Conservation (phyloP, 2,329 filamentous ascomycete species). For the Cytospora chrysosperma region DNA sequence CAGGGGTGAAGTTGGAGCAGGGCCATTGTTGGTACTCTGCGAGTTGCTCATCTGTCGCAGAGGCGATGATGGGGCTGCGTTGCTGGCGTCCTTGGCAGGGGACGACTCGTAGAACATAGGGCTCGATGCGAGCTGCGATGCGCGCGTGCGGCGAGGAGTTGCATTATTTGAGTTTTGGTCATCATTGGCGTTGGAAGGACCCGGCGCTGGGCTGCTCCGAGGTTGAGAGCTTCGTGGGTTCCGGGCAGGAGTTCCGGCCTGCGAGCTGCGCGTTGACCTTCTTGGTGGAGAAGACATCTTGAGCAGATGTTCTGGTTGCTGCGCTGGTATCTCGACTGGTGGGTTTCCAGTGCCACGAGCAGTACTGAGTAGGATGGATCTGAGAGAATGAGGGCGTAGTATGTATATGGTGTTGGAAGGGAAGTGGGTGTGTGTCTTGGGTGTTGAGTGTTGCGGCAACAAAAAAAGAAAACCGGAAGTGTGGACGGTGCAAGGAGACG, state of each 20-base stretch:
- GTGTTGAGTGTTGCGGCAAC: neutral
- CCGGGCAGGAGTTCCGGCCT: slow-evolving; percentile 48
- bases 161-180: slow-evolving; percentile 3
- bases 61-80: slow-evolving; percentile 49
- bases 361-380: neutral
- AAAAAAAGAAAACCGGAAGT: neutral
- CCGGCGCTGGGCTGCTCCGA: slow-evolving; percentile 35
- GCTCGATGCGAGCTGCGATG: slow-evolving; percentile 66
- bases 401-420: neutral
- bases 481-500: slow-evolving; percentile 8
- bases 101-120: slow-evolving; percentile 73
- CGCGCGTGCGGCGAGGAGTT: slow-evolving; percentile 39
- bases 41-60: slow-evolving; percentile 57
- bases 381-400: neutral
- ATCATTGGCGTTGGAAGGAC: slow-evolving; percentile 1
- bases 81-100: slow-evolving; percentile 34
- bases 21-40: slow-evolving; percentile 47
- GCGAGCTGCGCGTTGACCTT: slow-evolving; percentile 53
- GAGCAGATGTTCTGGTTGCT: slow-evolving; percentile 20
- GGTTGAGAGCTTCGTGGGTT: slow-evolving; percentile 33
- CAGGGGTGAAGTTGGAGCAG: slow-evolving; percentile 58
- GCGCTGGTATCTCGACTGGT: slow-evolving; percentile 1
- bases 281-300: slow-evolving; percentile 64
- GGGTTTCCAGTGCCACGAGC: slow-evolving; percentile 6
- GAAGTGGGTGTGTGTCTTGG: neutral